Conservation (phyloP, 352 stramenopile species). For the Globisporangium nagaii region DNA sequence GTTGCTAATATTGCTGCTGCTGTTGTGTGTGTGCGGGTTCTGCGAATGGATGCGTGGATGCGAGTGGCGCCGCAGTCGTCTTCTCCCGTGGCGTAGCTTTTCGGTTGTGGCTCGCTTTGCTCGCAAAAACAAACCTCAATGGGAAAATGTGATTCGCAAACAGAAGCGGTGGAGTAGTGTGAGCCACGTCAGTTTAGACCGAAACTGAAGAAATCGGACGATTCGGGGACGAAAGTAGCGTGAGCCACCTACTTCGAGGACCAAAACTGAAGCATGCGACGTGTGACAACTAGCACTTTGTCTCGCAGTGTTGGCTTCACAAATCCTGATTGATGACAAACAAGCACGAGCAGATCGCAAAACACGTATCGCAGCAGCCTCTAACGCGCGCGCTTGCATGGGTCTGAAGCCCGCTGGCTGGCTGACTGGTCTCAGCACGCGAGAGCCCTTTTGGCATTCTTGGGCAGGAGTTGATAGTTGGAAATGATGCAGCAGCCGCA, state of each 20-base stretch:
- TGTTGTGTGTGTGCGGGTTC: not conserved
- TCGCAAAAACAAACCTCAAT: not conserved
- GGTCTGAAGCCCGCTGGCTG: no score
- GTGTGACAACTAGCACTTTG: no score
- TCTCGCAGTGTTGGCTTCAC: not conserved
- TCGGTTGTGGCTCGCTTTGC: not conserved
- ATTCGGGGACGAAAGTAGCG: not conserved
- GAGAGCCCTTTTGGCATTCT: no score
- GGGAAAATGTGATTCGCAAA: constrained; percentile 12
- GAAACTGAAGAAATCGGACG: not conserved
- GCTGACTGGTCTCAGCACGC: not conserved
- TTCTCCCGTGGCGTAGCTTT: not conserved
- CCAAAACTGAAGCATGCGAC: constrained; percentile 1
- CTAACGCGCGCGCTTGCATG: not conserved
- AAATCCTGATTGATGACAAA: not conserved
- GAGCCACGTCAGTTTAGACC: not conserved
- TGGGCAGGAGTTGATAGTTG: not conserved
- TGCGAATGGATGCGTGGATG: not conserved
- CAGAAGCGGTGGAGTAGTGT: not conserved
- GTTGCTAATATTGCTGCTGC: not conserved
- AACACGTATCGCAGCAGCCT: constrained; percentile 4
- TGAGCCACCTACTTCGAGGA: not conserved
- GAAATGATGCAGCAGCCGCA: not conserved
- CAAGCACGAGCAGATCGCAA: no score
- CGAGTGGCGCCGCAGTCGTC: not conserved